These are phyloP conservation scores for Aspergillus tamarii DNA, from an alignment of 2,329 filamentous ascomycete species.

Conservation along the genomic window DNA sequence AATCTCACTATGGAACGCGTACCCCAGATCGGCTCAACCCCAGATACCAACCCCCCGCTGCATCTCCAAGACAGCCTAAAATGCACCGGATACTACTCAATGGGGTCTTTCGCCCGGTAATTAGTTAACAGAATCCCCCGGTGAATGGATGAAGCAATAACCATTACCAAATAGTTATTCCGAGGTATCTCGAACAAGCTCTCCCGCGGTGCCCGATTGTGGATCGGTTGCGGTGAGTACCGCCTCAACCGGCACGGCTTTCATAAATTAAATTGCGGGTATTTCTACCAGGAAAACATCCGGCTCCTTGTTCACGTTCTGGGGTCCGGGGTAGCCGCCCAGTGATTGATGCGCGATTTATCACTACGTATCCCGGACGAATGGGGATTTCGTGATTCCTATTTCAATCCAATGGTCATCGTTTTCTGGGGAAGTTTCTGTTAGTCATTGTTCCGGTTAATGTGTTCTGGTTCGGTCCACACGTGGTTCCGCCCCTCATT, in stretches of 20 bases:
- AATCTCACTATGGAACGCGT: not conserved
- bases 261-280: not conserved
- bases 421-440: conserved; percentile 5
- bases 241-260: not conserved
- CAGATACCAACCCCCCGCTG: not conserved
- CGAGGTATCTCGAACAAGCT: not conserved
- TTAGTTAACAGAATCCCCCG: not conserved
- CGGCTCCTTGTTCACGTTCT: not conserved
- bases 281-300: not conserved
- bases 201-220: not conserved
- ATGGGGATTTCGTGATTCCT: not conserved
- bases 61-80: not conserved
- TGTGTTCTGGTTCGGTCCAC: not conserved
- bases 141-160: not conserved
- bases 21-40: conserved; percentile 1
- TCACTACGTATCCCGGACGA: not conserved
- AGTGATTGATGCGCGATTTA: conserved; percentile 7
- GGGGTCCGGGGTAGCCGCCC: conserved; percentile 4
- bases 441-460: conserved; percentile 7
- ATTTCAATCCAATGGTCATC: not conserved
- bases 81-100: not conserved
- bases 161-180: not conserved
- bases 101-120: not conserved
- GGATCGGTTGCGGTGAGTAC: not conserved
- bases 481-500: not conserved